Evolutionary conservation across 169 alveolate genomes (phyloP).

Genomic region (Besnoitia besnoiti): DNA sequence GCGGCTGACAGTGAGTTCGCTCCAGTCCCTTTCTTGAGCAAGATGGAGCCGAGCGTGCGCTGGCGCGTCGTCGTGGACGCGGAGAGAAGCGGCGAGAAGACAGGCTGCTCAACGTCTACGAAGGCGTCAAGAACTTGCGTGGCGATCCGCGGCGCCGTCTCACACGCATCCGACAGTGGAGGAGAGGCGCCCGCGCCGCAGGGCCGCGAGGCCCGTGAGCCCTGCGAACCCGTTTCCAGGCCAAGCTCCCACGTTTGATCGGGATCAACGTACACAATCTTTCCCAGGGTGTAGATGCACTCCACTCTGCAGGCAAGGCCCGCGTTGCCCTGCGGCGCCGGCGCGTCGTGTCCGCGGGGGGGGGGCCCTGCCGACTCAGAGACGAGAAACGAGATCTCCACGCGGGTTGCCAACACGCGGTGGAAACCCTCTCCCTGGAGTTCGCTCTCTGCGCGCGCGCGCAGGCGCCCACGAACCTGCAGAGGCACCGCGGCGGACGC

Average conservation of each 20-base stretch:
- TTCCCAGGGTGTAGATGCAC: constrained; percentile 2
- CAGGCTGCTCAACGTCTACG: background rate
- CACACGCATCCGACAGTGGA: background rate
- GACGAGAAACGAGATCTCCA: background rate
- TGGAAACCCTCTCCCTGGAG: constrained; percentile 6
- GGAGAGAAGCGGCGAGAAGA: background rate
- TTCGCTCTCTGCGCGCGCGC: background rate
- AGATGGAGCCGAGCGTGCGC: background rate
- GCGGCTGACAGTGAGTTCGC: background rate
- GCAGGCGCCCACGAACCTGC: too few species aligned
- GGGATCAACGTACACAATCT: background rate
- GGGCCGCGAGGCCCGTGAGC: background rate
- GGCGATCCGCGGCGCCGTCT: background rate
- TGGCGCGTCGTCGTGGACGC: background rate
- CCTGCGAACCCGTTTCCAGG: background rate
- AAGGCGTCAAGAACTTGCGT: background rate
- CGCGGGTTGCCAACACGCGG: background rate
- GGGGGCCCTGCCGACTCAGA: background rate
- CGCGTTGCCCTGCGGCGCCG: background rate
- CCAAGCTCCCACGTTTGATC: constrained; percentile 38
- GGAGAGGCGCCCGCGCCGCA: background rate
- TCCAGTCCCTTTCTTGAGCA: background rate
- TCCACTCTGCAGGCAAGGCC: background rate
- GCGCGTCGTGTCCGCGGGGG: background rate
- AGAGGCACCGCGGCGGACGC: too few species aligned